phyloP scores from a whole-genome alignment of 1,139 yeast genomes.

The Protomyces lactucae-debilis region DNA sequence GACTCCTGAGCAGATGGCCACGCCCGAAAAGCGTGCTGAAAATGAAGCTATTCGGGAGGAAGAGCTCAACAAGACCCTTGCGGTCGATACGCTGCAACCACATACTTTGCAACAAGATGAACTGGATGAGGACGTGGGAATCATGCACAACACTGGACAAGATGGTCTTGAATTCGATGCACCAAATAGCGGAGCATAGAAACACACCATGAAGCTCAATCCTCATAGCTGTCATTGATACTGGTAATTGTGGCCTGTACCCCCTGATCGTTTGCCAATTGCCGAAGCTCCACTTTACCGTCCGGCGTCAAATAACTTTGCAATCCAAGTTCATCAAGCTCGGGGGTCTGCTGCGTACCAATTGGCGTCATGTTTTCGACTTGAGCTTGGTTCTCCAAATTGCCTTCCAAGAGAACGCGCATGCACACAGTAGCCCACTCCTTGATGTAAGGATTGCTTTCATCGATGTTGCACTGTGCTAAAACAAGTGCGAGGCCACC shows the following conservation, averaged over 20 bases:
- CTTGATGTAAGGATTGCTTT: conserved; percentile 78
- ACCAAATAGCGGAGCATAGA: conserved; percentile 1
- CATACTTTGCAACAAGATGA: background rate
- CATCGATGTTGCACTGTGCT: conserved; percentile 80
- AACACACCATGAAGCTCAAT: background rate
- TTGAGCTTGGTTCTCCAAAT: conserved; percentile 64
- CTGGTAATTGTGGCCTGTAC: background rate
- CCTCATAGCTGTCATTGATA: background rate
- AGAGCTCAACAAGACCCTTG: background rate
- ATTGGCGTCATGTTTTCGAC: conserved; percentile 46
- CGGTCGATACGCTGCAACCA: conserved; percentile 10
- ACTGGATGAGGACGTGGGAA: conserved; percentile 5
- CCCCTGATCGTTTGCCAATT: background rate
- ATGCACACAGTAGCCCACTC: conserved; percentile 80
- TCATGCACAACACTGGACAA: conserved; percentile 22
- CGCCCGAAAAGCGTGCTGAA: conserved; percentile 11
- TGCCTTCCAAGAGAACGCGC: conserved; percentile 59
- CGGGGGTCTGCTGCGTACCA: conserved; percentile 2
- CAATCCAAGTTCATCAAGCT: conserved; percentile 8
- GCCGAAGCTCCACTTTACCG: conserved; percentile 4
- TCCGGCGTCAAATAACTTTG: conserved; percentile 2
- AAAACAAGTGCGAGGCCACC: conserved; percentile 69
- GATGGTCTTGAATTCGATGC: conserved; percentile 25
- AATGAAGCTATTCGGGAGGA: conserved; percentile 15
- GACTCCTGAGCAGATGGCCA: conserved; percentile 13